A percentile compares a stretch with the other conserved stretches of the same genome.
Conservation (phyloP, 805 yeast species). For the Pichia pseudocactophila region DNA sequence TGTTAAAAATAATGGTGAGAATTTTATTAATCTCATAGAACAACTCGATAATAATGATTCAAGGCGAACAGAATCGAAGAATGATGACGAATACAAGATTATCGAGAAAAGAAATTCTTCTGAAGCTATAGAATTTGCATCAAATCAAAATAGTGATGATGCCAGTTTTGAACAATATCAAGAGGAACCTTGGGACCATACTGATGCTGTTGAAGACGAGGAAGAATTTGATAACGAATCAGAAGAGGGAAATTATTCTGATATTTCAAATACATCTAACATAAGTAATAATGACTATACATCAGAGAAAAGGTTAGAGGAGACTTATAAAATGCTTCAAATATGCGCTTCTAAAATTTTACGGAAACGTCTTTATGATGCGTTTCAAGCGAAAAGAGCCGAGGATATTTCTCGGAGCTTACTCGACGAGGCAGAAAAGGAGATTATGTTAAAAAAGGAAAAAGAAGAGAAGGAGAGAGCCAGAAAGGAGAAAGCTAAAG, state of each 20-base stretch:
- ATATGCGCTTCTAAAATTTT: conserved; percentile 71
- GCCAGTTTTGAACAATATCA: conserved; percentile 10
- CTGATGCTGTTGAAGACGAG: conserved; percentile 12
- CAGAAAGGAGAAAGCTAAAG: conserved; percentile 62
- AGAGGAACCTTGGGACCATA: conserved; percentile 9
- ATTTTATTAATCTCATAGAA: conserved; percentile 74
- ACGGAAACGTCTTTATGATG: conserved; percentile 61
- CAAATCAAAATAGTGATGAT: conserved; percentile 9
- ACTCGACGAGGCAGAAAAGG: conserved; percentile 63
- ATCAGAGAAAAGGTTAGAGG: conserved; percentile 59
- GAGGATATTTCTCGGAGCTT: conserved; percentile 59
- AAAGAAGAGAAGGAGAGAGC: conserved; percentile 56
- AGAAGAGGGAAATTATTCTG: conserved; percentile 16
- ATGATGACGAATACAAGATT: background rate
- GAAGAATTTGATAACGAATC: conserved; percentile 17
- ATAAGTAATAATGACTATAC: conserved; percentile 39
- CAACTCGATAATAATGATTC: conserved; percentile 40
- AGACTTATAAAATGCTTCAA: conserved; percentile 72
- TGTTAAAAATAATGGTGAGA: conserved; percentile 66
- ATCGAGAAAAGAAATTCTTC: too few species aligned
- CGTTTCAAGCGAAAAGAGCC: conserved; percentile 74
- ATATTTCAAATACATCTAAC: conserved; percentile 30
- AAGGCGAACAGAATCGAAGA: background rate
- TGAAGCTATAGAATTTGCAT: too few species aligned
- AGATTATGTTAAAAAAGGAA: conserved; percentile 53